These are phyloP conservation scores for Hyphopichia homilentoma DNA, from an alignment of 805 yeast genomes.

Conservation along the genomic window DNA sequence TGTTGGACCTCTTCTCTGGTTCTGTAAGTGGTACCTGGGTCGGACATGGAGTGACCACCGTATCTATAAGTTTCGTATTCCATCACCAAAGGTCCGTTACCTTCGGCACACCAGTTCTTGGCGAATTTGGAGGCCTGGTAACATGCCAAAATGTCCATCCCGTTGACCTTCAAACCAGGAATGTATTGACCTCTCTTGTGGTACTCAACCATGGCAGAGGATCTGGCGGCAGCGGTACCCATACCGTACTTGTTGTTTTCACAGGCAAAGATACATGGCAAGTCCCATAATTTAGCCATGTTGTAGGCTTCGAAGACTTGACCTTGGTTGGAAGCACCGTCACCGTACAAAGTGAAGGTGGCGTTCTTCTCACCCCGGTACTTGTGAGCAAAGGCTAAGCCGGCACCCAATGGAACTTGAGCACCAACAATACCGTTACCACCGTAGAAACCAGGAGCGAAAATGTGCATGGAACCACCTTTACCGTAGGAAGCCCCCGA, in stretches of 20 bases:
- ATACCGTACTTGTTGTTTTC: slow-evolving; percentile 99
- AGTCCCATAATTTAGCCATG: slow-evolving; percentile 98
- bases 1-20: slow-evolving; percentile 99
- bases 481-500: slow-evolving; percentile 94
- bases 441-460: slow-evolving; percentile 92
- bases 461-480: slow-evolving; percentile 99
- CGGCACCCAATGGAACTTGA: slow-evolving; percentile 97
- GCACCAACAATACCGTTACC: slow-evolving; percentile 99
- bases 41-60: slow-evolving; percentile 99
- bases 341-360: slow-evolving; percentile 91
- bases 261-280: slow-evolving; percentile 93
- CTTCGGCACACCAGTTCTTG: slow-evolving; percentile 89
- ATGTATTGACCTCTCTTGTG: slow-evolving; percentile 99
- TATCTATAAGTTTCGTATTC: slow-evolving; percentile 99
- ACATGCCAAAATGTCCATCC: slow-evolving; percentile 95
- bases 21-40: slow-evolving; percentile 99
- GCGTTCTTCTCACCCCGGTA: slow-evolving; percentile 77
- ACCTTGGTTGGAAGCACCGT: slow-evolving; percentile 99
- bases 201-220: slow-evolving; percentile 94
- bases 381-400: slow-evolving; percentile 97
- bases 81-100: slow-evolving; percentile 93
- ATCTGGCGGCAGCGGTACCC: slow-evolving; percentile 98
- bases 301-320: slow-evolving; percentile 97
- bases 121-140: slow-evolving; percentile 97
- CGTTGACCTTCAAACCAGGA: slow-evolving; percentile 97